phyloP scores from a whole-genome alignment of 1,139 yeast genomes.

The Diutina siamensis region DNA sequence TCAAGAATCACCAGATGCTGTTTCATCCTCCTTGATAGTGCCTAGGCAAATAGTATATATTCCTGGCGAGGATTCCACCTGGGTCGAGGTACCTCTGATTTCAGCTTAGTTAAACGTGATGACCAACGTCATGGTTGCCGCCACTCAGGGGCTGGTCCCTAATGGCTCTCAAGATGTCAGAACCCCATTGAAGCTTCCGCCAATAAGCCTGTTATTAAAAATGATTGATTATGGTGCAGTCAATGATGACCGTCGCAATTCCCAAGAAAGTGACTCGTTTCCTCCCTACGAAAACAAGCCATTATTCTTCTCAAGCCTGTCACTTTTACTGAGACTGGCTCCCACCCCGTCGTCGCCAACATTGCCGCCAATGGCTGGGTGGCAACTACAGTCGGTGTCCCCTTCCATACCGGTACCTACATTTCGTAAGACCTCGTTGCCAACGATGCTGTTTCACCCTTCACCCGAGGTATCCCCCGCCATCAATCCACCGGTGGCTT shows the following conservation, averaged over 20 bases:
- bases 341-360: background rate
- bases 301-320: background rate
- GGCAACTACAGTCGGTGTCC: too few relatives aligned
- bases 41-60: too few relatives aligned
- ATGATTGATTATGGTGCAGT: background rate
- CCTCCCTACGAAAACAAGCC: background rate
- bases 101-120: too few relatives aligned
- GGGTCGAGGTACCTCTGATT: too few relatives aligned
- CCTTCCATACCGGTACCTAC: too few relatives aligned
- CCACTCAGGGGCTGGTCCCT: too few relatives aligned
- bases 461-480: too few relatives aligned
- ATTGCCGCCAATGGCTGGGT: background rate
- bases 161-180: too few relatives aligned
- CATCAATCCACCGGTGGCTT: too few relatives aligned
- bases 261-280: background rate
- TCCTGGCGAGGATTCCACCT: too few relatives aligned
- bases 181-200: background rate
- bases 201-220: background rate
- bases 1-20: background rate
- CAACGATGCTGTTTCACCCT: background rate
- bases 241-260: background rate
- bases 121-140: too few relatives aligned
- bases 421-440: background rate
- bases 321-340: background rate
- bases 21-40: background rate